Evolutionary conservation across 2,329 filamentous ascomycete genomes (phyloP).

Genomic region (Clarireedia homoeocarpa): DNA sequence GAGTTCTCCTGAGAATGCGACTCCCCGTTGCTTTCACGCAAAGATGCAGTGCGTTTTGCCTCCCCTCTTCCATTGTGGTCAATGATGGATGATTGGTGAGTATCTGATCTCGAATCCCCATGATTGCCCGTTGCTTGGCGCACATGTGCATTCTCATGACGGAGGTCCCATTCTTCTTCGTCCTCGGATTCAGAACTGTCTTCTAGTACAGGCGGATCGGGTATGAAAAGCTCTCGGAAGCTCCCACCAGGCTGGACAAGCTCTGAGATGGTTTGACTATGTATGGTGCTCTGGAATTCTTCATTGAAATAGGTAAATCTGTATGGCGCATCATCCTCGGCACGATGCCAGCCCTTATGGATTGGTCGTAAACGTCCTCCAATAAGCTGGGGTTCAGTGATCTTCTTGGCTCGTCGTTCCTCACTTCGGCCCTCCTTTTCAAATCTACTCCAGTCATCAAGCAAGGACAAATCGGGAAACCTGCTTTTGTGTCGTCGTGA

Average conservation of each 20-base stretch:
- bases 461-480: slow-evolving; percentile 77
- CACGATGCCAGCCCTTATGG: slow-evolving; percentile 72
- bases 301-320: slow-evolving; percentile 99
- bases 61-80: slow-evolving; percentile 16
- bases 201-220: slow-evolving; percentile 68
- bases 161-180: slow-evolving; percentile 32
- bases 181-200: slow-evolving; percentile 63
- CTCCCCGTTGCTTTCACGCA: background rate
- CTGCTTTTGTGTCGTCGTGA: slow-evolving; percentile 52
- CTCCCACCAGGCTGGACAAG: slow-evolving; percentile 76
- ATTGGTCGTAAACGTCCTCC: slow-evolving; percentile 81
- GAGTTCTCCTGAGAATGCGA: slow-evolving; percentile 17
- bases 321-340: slow-evolving; percentile 85
- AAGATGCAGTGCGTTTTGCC: slow-evolving; percentile 12
- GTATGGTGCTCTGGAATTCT: slow-evolving; percentile 90
- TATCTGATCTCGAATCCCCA: slow-evolving; percentile 37
- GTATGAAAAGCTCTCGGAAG: slow-evolving; percentile 84
- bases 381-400: slow-evolving; percentile 87
- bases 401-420: slow-evolving; percentile 77
- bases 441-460: slow-evolving; percentile 84
- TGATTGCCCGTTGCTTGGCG: slow-evolving; percentile 28
- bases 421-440: slow-evolving; percentile 86
- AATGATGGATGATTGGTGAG: slow-evolving; percentile 32
- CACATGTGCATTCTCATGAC: slow-evolving; percentile 25
- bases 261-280: slow-evolving; percentile 91